Percentiles rank a stretch among this genome's conserved stretches.
These are phyloP conservation scores for Cyberlindnera xylosilytica DNA, from an alignment of 805 yeast species.

Conservation along the genomic window DNA sequence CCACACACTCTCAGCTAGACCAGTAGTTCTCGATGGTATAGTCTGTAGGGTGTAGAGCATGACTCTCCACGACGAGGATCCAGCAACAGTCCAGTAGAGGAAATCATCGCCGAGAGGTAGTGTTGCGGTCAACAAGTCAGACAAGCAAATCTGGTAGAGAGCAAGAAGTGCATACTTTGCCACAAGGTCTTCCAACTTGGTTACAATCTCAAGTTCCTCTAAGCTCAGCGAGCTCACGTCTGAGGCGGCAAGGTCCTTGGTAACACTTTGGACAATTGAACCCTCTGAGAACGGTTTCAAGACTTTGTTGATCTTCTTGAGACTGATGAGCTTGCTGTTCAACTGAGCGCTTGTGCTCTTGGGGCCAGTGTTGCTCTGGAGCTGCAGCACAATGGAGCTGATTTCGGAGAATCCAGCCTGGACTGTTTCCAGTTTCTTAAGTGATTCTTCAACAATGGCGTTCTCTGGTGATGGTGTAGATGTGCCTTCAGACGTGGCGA, in stretches of 20 bases:
- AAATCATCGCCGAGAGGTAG: constrained; percentile 41
- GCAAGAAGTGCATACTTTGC: constrained; percentile 31
- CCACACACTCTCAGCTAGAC: constrained; percentile 19
- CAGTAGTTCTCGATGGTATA: constrained; percentile 28
- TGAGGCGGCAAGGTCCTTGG: neutral
- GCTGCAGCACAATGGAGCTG: neutral
- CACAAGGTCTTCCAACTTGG: constrained; percentile 28
- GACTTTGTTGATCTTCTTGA: constrained; percentile 8
- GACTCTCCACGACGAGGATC: constrained; percentile 31
- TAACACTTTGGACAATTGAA: constrained; percentile 3
- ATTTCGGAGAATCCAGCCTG: constrained; percentile 10
- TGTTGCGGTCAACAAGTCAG: constrained; percentile 37
- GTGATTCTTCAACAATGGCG: neutral
- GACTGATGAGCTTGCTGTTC: constrained; percentile 10
- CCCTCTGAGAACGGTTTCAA: constrained; percentile 14
- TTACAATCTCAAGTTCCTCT: constrained; percentile 15
- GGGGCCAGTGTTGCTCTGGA: constrained; percentile 2
- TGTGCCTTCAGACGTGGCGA: neutral
- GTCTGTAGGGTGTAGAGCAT: constrained; percentile 40
- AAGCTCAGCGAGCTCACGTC: neutral
- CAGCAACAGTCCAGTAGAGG: constrained; percentile 43
- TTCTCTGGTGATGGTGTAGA: neutral
- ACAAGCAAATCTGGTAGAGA: constrained; percentile 33
- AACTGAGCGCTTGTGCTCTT: constrained; percentile 3
- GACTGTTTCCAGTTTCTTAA: constrained; percentile 4